Evolutionary conservation across 768 basidiomycete species (phyloP).

Genomic region (Inosperma sp.): DNA sequence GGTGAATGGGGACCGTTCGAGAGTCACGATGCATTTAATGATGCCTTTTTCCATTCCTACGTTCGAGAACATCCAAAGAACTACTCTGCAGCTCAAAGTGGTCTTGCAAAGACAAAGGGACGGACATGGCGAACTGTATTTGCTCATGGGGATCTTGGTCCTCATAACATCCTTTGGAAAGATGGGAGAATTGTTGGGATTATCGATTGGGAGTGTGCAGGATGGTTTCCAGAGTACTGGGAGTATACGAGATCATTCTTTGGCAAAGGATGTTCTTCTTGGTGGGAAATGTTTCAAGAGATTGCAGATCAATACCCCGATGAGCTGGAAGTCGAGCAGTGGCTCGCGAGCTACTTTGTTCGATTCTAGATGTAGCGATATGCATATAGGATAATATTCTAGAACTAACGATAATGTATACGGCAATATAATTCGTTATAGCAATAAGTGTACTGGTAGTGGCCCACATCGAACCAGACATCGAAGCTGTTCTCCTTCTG

Average conservation of each 20-base stretch:
- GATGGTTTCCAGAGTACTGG: slow-evolving; percentile 19
- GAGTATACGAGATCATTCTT: slow-evolving; percentile 16
- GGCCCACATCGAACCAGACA: too few species aligned
- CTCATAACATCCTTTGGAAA: slow-evolving; percentile 24
- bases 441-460: too few species aligned
- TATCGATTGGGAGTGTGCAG: slow-evolving; percentile 29
- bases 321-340: slow-evolving; percentile 10
- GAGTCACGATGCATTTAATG: slow-evolving; percentile 1
- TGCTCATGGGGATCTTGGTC: slow-evolving; percentile 23
- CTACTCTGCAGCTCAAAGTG: background rate
- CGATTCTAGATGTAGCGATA: background rate
- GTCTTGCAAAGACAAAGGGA: slow-evolving; percentile 1
- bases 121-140: slow-evolving; percentile 14
- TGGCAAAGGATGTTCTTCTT: background rate
- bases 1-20: slow-evolving; percentile 7
- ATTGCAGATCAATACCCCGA: slow-evolving; percentile 11
- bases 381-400: too few species aligned
- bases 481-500: too few species aligned
- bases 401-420: too few species aligned
- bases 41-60: background rate
- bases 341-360: background rate
- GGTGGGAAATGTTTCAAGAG: slow-evolving; percentile 8
- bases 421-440: too few species aligned
- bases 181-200: slow-evolving; percentile 21
- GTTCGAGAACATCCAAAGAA: background rate